Base-by-base conservation (phyloP, 352 stramenopile species). In the Peronospora belbahrii region DNA sequence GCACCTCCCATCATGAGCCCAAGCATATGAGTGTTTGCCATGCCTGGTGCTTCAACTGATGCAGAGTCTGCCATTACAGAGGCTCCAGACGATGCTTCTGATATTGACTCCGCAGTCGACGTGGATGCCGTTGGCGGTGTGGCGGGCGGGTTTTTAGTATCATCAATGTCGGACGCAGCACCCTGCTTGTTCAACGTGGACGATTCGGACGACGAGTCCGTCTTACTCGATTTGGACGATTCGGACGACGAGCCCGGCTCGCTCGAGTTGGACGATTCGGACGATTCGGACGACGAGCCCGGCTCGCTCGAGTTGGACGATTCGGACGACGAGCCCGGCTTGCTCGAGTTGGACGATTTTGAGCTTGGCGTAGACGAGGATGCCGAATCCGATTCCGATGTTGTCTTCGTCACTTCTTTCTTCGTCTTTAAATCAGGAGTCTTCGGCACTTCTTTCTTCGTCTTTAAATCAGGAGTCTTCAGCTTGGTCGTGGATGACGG, bases 1-100 rank as follows among this genome's bases (percentile, higher is more conserved):
- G 70, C 62, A 7, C 55, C 57, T 0, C 59, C 74, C 35, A 81
- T 70, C 27, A 82, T 67, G 13, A 81, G 36, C 2, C 56, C 67
- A 7, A 86, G 55, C 46, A 59, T 60, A 7, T 70, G 19, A 1
- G 70, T 65, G 24, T 45, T 73, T 18, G 56, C 67, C 14, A 50
- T 55, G 0, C 46, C 48, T 4, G 39, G 35, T 6, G 42, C 42
- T 2, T 44, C 36, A 0, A 54, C 48, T 13, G 61, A 45, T 1
- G 68, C 59, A 4, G 58, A 62, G 38, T 74, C 63, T 3, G 68
- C 54, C 25, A 63, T 52, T 10, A 69, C 64, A 2, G 51, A 40
- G 0, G 48, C 30, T n/a, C 27, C 40, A 2, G 52, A 52, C 24
- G 51, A 42, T 9, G 50, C 47, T n/a, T 10, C 28, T 0, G 38